Percentiles rank a stretch among this genome's conserved stretches.
Conservation (phyloP, 208 protist species). For the Leishmania tarentolae region DNA sequence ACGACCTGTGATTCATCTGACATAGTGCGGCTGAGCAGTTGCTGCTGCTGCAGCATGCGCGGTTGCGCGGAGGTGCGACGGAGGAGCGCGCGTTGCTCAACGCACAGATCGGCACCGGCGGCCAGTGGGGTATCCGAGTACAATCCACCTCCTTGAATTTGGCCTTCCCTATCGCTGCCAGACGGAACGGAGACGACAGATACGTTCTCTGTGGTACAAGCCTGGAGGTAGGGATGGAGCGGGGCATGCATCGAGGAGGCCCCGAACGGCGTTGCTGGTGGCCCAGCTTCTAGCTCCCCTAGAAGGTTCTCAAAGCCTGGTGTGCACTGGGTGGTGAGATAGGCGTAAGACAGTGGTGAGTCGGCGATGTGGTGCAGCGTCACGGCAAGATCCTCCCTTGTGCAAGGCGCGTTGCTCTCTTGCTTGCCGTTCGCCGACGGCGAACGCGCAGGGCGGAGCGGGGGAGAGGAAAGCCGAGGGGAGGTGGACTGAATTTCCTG, state of each 20-base stretch:
- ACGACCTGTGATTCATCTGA: constrained; percentile 32
- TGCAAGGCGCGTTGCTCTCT: not conserved
- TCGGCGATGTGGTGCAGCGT: not conserved
- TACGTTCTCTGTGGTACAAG: not conserved
- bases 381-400: not conserved
- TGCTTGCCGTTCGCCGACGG: not conserved
- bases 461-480: constrained; percentile 1
- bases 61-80: constrained; percentile 94
- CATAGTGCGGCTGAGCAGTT: constrained; percentile 5
- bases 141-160: not conserved
- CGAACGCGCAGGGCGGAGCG: not conserved
- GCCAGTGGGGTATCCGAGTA: not conserved
- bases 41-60: not conserved
- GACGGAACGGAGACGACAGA: not conserved
- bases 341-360: not conserved
- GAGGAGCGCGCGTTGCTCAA: constrained; percentile 99
- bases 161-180: not conserved
- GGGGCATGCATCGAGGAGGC: not conserved
- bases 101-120: constrained; percentile 97
- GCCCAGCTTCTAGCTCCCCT: constrained; percentile 24
- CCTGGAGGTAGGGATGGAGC: not conserved
- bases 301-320: constrained; percentile 25
- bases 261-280: constrained; percentile 3
- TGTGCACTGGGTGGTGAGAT: constrained; percentile 23
- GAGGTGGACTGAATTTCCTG: constrained; percentile 15